Evolutionary conservation across 2,329 filamentous ascomycete species (phyloP).

Genomic region (Colletotrichum sidae): DNA sequence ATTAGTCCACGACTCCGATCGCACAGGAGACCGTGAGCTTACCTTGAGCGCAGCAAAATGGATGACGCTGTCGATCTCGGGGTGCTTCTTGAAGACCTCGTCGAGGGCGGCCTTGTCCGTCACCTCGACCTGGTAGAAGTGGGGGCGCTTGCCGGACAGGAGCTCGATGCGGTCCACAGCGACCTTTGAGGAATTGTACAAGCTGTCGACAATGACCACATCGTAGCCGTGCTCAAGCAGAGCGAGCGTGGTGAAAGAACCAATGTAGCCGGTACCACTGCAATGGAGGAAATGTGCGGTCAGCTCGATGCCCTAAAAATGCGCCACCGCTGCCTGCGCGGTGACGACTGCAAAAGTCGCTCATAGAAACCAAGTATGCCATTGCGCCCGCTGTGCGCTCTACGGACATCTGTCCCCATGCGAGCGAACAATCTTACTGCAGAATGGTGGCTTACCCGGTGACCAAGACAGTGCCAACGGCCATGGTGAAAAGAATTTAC

Average conservation of each 20-base stretch:
- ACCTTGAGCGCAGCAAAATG: conserved; percentile 99
- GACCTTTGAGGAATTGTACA: conserved; percentile 96
- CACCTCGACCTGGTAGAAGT: conserved; percentile 88
- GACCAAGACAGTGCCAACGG: conserved; percentile 88
- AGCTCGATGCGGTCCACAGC: conserved; percentile 95
- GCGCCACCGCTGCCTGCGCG: conserved; percentile 18
- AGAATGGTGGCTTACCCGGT: conserved; percentile 76
- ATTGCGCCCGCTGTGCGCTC: neutral
- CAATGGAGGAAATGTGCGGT: conserved; percentile 39
- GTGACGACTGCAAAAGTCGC: conserved; percentile 4
- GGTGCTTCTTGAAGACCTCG: conserved; percentile 87
- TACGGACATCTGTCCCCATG: too few relatives aligned
- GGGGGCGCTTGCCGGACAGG: conserved; percentile 87
- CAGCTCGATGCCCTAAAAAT: conserved; percentile 15
- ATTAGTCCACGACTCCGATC: neutral
- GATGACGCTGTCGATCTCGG: conserved; percentile 96
- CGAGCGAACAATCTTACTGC: too few relatives aligned
- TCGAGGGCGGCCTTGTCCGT: conserved; percentile 87
- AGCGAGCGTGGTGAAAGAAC: conserved; percentile 93
- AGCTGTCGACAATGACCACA: conserved; percentile 94
- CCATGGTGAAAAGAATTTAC: conserved; percentile 65
- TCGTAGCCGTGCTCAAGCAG: conserved; percentile 96
- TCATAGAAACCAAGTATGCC: conserved; percentile 1
- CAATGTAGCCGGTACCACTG: conserved; percentile 99
- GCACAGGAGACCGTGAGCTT: conserved; percentile 41